A percentile compares a stretch with the other conserved stretches of the same genome.
Conservation (phyloP, 2,329 filamentous ascomycete species). For the Alternaria conjuncta region DNA sequence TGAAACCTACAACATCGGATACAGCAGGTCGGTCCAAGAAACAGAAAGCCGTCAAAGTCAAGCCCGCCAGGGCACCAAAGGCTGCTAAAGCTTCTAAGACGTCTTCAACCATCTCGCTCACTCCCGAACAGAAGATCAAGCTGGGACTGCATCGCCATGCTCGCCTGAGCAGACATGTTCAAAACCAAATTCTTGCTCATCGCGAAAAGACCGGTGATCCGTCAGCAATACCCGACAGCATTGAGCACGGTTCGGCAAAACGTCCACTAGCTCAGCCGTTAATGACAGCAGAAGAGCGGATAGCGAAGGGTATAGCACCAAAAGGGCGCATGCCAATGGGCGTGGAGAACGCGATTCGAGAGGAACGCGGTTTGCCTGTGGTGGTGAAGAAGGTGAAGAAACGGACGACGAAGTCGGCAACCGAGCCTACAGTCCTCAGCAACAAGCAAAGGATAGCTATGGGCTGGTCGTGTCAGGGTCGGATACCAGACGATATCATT, state of each 20-base stretch:
- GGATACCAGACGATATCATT: constrained; percentile 32
- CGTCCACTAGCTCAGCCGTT: constrained; percentile 19
- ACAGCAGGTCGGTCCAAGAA: constrained; percentile 1
- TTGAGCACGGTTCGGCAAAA: constrained; percentile 14
- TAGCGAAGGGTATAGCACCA: constrained; percentile 30
- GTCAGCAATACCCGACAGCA: constrained; percentile 28
- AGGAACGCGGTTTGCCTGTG: constrained; percentile 29
- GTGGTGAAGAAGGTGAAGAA: constrained; percentile 22
- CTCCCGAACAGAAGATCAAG: constrained; percentile 29
- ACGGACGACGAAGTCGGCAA: constrained; percentile 14
- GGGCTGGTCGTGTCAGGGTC: constrained; percentile 33
- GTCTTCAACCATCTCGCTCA: constrained; percentile 22
- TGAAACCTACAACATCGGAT: constrained; percentile 6
- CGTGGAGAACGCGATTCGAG: constrained; percentile 32
- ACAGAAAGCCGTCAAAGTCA: constrained; percentile 1
- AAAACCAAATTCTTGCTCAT: constrained; percentile 37
- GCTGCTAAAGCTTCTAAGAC: not conserved
- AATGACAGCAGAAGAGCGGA: constrained; percentile 38
- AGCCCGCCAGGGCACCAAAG: not conserved
- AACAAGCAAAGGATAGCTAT: constrained; percentile 33
- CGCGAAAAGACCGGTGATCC: constrained; percentile 29
- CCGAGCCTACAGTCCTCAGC: constrained; percentile 28
- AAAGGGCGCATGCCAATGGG: constrained; percentile 32
- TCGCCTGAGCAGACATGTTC: constrained; percentile 29
- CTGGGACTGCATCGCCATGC: constrained; percentile 34